Base-by-base conservation (phyloP, 148 eudicot species). In the Chenopodium suecicum region DNA sequence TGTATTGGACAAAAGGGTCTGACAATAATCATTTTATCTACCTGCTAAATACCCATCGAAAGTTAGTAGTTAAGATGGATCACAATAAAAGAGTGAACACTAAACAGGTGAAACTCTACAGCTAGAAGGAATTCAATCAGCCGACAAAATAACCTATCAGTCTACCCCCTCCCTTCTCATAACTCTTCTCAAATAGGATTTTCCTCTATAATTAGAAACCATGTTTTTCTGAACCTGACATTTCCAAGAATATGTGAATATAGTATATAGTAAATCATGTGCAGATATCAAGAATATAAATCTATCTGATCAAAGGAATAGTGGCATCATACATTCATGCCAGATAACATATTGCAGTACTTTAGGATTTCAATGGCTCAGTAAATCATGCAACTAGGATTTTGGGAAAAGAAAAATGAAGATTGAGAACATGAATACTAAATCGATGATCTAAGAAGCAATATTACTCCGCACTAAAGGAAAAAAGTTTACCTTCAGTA, bases 401-500 rank as follows among this genome's bases (percentile, higher is more conserved):
- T 25, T 65, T 10, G 66, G 16, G 56, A 27, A 17, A 67, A 10
- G 11, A 31, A 31, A 29, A 48, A 2, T 34, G 16, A 6, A 58
- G 4, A 58, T 54, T 41, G 25, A 1, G 11, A 7, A 66, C 73
- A 32, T 65, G 8, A 74, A 32, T 34, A 50, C 54, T 22, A 47
- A 27, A 23, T 44, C 41, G 84, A 52, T 48, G 47, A 29, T 29
- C 17, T n/a, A 0, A 13, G 64, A 47, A 20, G 23, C 46, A 44
- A 19, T 70, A 63, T n/a, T 31, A 73, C 27, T 41, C 44, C 62
- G 34, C 46, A 46, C 16, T n/a, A 10, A 25, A 47, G 20, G 12
- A 74, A 17, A 64, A 37, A 9, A 41, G 50, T 71, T 74, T 91
- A 92, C 98, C 99, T 94, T 90, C 84, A 94, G 84, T 71, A 96